These are phyloP conservation scores for Phaeosphaeriaceae sp. DNA, from an alignment of 2,329 filamentous ascomycete genomes.

Conservation along the genomic window DNA sequence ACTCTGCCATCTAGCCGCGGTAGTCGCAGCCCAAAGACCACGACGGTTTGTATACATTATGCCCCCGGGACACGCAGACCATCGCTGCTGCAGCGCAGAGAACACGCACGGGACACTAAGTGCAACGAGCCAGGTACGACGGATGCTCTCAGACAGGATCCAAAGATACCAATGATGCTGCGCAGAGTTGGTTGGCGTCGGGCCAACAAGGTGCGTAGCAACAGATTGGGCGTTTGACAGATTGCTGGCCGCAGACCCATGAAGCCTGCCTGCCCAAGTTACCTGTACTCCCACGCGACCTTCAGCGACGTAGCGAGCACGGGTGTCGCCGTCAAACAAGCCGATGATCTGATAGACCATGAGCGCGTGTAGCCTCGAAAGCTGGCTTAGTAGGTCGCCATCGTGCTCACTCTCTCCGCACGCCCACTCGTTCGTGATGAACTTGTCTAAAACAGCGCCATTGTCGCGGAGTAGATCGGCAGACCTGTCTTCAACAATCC, in stretches of 20 bases:
- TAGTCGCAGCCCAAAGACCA: conserved; percentile 14
- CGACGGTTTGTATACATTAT: conserved; percentile 14
- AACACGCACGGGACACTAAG: conserved; percentile 5
- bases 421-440: background rate
- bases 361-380: conserved; percentile 8
- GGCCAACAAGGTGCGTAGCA: background rate
- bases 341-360: conserved; percentile 5
- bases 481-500: conserved; percentile 14
- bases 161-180: conserved; percentile 13
- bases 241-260: background rate
- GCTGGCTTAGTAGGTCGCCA: background rate
- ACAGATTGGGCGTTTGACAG: background rate
- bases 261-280: background rate
- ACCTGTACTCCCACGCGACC: background rate
- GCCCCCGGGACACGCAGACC: conserved; percentile 12
- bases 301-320: conserved; percentile 3
- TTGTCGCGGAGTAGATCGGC: conserved; percentile 2
- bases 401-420: background rate
- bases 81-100: conserved; percentile 10
- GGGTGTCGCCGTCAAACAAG: conserved; percentile 12
- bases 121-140: conserved; percentile 16
- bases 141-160: conserved; percentile 19
- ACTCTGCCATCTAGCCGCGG: conserved; percentile 6
- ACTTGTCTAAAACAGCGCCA: background rate
- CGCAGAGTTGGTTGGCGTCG: background rate